These are phyloP conservation scores for Dothistroma pini DNA, from an alignment of 2,329 filamentous ascomycete genomes.

Conservation along the genomic window DNA sequence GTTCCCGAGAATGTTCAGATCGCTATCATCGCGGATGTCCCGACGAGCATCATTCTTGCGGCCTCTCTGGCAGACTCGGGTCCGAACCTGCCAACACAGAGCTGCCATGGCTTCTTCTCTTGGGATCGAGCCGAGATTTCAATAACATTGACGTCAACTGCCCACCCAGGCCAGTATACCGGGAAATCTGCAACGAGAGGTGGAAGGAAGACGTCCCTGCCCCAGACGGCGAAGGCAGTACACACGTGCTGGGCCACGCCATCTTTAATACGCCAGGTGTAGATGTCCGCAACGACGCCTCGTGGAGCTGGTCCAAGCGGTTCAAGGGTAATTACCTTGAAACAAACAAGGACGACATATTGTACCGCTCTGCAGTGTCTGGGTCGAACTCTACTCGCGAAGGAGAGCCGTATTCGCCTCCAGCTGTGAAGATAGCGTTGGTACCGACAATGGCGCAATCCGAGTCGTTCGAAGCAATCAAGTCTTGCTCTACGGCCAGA, in stretches of 20 bases:
- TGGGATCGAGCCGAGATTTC: neutral
- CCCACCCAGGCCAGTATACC: neutral
- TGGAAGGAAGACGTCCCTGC: neutral
- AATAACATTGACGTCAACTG: neutral
- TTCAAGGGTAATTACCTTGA: neutral
- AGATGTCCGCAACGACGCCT: neutral
- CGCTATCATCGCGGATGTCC: neutral
- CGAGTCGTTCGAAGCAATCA: neutral
- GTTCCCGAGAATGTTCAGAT: neutral
- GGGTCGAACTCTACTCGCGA: constrained; percentile 4
- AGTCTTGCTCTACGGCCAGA: neutral
- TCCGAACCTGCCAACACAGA: constrained; percentile 5
- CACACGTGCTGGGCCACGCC: neutral
- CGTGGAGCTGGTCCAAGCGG: neutral
- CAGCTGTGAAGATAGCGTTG: constrained; percentile 4
- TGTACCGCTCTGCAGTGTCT: neutral
- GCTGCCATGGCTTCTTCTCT: neutral
- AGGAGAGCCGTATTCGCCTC: neutral
- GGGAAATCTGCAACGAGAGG: constrained; percentile 3
- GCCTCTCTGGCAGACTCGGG: neutral
- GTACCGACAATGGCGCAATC: constrained; percentile 2
- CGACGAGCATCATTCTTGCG: neutral
- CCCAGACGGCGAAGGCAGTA: neutral
- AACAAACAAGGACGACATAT: neutral
- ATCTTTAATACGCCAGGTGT: neutral